These are phyloP conservation scores for Nephelium lappaceum DNA, from an alignment of 345 rosid species.

Conservation along the genomic window DNA sequence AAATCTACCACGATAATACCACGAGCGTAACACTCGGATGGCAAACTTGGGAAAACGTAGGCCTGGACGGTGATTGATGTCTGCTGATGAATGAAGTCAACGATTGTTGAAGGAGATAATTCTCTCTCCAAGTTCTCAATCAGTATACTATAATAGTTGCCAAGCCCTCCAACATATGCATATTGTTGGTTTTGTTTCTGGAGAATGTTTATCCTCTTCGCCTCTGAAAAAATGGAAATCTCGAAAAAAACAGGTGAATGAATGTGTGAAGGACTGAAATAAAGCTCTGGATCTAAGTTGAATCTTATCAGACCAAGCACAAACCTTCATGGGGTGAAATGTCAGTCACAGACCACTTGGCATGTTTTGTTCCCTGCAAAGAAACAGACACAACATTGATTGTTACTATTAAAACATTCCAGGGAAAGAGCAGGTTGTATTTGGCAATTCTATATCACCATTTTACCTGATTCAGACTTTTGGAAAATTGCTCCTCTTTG, in stretches of 20 bases:
- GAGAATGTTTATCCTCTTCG: conserved; percentile 8
- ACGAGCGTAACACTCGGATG: conserved; percentile 31
- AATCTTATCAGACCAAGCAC: not conserved
- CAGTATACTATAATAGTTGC: conserved; percentile 16
- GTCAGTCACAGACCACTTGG: not conserved
- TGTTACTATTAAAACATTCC: not conserved
- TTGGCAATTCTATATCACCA: not conserved
- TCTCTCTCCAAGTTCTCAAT: conserved; percentile 50
- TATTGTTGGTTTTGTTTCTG: conserved; percentile 20
- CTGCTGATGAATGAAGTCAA: conserved; percentile 36
- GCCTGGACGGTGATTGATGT: conserved; percentile 34
- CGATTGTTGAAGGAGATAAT: conserved; percentile 35
- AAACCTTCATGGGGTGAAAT: conserved; percentile 32
- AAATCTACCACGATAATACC: conserved; percentile 35
- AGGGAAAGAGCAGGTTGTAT: not conserved
- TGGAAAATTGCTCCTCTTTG: not conserved
- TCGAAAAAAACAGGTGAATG: not conserved
- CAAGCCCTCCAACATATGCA: conserved; percentile 37
- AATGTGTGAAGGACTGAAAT: not conserved
- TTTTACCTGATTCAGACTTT: conserved; percentile 18
- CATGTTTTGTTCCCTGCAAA: conserved; percentile 29
- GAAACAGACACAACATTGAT: conserved; percentile 16
- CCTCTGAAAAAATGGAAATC: not conserved
- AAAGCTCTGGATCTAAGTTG: not conserved
- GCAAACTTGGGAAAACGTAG: conserved; percentile 39